Evolutionary conservation across 2,329 filamentous ascomycete genomes (phyloP).

Genomic region (Cytospora leucostoma): DNA sequence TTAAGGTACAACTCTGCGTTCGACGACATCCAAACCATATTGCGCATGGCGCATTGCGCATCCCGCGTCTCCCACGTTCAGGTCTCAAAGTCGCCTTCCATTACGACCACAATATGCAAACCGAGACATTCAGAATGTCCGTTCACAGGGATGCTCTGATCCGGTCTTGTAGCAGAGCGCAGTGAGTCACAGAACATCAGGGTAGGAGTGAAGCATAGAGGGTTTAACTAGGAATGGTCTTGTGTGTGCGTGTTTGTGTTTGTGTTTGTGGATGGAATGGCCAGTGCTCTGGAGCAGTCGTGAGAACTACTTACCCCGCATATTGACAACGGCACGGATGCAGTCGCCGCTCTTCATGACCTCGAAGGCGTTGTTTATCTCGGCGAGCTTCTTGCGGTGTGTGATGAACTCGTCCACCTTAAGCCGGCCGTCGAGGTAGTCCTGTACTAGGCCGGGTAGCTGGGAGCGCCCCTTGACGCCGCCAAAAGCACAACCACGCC

Average conservation of each 20-base stretch:
- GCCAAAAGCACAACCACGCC: conserved; percentile 97
- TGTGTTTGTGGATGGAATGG: too few species aligned
- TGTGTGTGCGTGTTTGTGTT: neutral
- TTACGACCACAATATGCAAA: neutral
- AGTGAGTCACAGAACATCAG: conserved; percentile 21
- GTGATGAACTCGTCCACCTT: conserved; percentile 99
- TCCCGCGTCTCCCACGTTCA: neutral
- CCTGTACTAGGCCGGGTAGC: conserved; percentile 80
- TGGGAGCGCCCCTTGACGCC: conserved; percentile 97
- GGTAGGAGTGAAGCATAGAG: neutral
- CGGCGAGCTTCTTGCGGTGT: conserved; percentile 77
- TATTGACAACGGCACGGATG: conserved; percentile 87
- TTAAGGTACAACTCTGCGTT: neutral
- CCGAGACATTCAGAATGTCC: neutral
- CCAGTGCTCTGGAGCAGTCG: neutral
- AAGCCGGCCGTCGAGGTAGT: conserved; percentile 86
- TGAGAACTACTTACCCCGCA: conserved; percentile 42
- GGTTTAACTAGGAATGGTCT: neutral
- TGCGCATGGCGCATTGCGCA: neutral
- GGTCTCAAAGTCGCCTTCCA: neutral
- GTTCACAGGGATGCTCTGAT: conserved; percentile 17
- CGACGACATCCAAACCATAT: neutral
- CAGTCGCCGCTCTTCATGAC: conserved; percentile 97
- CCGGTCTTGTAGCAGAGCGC: conserved; percentile 19
- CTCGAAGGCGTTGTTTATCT: conserved; percentile 85